Conservation (phyloP, 2,329 filamentous ascomycete genomes). For the Nigrospora osmanthi region DNA sequence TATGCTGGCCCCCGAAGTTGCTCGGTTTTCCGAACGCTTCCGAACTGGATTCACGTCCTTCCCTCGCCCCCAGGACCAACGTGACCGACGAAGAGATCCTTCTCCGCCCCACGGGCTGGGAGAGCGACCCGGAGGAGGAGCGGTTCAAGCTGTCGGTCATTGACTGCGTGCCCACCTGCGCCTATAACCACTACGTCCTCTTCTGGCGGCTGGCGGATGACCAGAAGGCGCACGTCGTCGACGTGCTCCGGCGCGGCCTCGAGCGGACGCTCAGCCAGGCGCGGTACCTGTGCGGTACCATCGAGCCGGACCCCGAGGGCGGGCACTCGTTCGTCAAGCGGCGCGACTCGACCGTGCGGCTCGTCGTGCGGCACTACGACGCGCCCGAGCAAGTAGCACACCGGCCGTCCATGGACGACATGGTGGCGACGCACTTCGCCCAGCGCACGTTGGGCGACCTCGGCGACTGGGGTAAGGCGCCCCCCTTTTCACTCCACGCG, state of each 20-base stretch:
- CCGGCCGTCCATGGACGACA: slow-evolving; percentile 28
- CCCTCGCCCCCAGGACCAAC: too few species aligned
- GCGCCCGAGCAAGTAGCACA: slow-evolving; percentile 13
- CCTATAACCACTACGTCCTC: slow-evolving; percentile 7
- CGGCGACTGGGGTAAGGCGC: too few species aligned
- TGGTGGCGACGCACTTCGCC: slow-evolving; percentile 26
- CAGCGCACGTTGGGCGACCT: slow-evolving; percentile 20
- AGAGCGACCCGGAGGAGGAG: slow-evolving; percentile 2
- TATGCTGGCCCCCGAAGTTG: too few species aligned
- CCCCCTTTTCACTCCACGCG: too few species aligned
- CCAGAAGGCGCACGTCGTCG: not conserved
- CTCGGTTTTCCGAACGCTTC: too few species aligned
- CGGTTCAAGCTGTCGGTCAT: slow-evolving; percentile 1
- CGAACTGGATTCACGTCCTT: too few species aligned
- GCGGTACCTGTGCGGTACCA: slow-evolving; percentile 27
- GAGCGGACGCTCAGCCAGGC: slow-evolving; percentile 26
- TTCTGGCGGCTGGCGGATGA: slow-evolving; percentile 5
- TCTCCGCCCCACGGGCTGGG: slow-evolving; percentile 3
- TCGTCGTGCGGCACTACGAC: slow-evolving; percentile 30
- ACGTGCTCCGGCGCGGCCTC: slow-evolving; percentile 17
- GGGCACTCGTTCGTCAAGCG: slow-evolving; percentile 28
- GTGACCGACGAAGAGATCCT: not conserved
- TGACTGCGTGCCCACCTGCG: not conserved
- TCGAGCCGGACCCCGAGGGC: slow-evolving; percentile 27
- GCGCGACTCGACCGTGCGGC: slow-evolving; percentile 21